Conservation (phyloP, 225 moss, liverwort and hornwort species). For the Bryum argenteum region DNA sequence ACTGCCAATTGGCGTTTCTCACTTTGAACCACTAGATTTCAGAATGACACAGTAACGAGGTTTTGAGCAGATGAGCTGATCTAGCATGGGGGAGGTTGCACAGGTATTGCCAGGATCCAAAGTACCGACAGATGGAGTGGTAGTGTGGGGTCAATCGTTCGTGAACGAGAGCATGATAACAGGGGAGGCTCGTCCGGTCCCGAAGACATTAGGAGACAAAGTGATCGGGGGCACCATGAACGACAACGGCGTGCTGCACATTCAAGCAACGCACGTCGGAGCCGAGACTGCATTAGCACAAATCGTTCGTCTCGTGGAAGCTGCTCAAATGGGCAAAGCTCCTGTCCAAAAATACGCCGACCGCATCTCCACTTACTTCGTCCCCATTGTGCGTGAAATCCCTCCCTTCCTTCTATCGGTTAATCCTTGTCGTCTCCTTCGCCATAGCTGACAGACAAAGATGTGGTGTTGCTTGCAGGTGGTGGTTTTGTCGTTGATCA, state of each 20-base stretch:
- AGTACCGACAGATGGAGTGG: constrained; percentile 81
- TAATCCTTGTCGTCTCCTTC: too few species aligned
- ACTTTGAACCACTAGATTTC: too few species aligned
- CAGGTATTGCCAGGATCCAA: constrained; percentile 82
- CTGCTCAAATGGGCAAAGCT: constrained; percentile 93
- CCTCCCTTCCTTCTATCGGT: not conserved
- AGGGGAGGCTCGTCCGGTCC: constrained; percentile 83
- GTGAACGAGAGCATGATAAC: constrained; percentile 97
- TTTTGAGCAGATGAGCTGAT: not conserved
- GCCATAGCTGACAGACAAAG: too few species aligned
- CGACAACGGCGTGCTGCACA: constrained; percentile 75
- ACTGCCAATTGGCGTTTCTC: too few species aligned
- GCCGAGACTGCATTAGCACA: constrained; percentile 90
- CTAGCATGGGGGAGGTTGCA: constrained; percentile 22
- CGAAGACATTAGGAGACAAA: constrained; percentile 77
- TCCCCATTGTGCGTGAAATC: constrained; percentile 55
- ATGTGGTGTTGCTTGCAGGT: constrained; percentile 44
- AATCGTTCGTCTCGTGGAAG: constrained; percentile 90
- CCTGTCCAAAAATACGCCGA: constrained; percentile 91
- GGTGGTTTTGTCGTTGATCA: constrained; percentile 59
- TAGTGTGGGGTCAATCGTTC: constrained; percentile 82
- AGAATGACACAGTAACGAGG: too few species aligned
- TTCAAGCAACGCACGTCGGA: constrained; percentile 86
- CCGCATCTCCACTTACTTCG: constrained; percentile 79
- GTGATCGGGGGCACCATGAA: constrained; percentile 95